Percentiles rank a stretch among this genome's conserved stretches.
These are phyloP conservation scores for Moesziomyces globuligerus DNA, from an alignment of 1,284 basidiomycete genomes.

Conservation along the genomic window DNA sequence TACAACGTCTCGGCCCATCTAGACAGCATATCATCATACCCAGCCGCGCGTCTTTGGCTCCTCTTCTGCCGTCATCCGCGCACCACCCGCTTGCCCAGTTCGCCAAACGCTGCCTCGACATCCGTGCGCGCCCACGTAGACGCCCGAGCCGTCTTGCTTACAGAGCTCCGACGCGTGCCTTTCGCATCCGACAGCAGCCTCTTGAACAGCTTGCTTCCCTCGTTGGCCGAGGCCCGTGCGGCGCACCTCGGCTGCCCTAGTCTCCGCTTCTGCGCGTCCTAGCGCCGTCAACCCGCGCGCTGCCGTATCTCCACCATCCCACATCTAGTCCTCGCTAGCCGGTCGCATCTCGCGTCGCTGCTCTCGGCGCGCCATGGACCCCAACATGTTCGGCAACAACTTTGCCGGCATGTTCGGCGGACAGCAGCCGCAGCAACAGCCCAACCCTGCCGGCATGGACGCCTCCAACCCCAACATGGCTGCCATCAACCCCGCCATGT, in stretches of 20 bases:
- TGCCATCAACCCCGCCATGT: conserved; percentile 49
- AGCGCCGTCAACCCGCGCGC: background rate
- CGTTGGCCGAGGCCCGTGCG: too few species aligned
- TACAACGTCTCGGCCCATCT: conserved; percentile 2
- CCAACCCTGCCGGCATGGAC: conserved; percentile 26
- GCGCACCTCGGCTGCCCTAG: too few species aligned
- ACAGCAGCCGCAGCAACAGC: conserved; percentile 39
- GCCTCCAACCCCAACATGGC: conserved; percentile 24
- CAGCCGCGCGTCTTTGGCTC: background rate
- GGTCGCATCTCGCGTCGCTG: conserved; percentile 31
- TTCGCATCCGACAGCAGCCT: too few species aligned
- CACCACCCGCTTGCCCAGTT: too few species aligned
- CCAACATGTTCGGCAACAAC: conserved; percentile 51
- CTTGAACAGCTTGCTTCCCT: too few species aligned
- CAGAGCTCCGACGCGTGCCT: too few species aligned
- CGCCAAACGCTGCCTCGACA: too few species aligned
- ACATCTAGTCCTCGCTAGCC: conserved; percentile 15
- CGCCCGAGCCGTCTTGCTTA: too few species aligned
- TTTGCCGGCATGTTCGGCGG: conserved; percentile 50
- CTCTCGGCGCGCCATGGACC: conserved; percentile 43
- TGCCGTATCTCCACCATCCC: background rate
- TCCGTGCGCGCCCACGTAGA: too few species aligned
- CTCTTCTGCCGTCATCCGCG: too few species aligned
- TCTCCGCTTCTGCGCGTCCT: background rate
- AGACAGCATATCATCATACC: background rate